Percentiles rank a stretch among this genome's conserved stretches.
Evolutionary conservation across 2,329 filamentous ascomycete species (phyloP).

Genomic region (Penicillium glabrum): DNA sequence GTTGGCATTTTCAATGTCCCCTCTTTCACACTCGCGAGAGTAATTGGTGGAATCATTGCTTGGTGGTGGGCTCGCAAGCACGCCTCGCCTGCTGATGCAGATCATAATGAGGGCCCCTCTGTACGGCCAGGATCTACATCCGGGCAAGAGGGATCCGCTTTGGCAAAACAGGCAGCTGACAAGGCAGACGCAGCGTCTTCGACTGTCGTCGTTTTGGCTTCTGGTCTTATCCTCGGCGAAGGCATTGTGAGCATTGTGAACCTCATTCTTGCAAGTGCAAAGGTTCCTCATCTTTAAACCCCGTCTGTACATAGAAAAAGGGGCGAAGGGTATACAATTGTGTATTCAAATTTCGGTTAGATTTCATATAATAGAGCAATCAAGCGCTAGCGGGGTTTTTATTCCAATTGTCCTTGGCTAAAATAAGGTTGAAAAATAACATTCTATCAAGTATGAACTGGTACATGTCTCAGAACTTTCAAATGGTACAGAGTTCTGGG

Average conservation of each 20-base stretch:
- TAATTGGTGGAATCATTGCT: constrained; percentile 72
- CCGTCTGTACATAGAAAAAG: constrained; percentile 52
- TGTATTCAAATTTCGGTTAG: neutral
- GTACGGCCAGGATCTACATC: neutral
- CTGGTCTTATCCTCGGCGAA: constrained; percentile 87
- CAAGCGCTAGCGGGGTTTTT: neutral
- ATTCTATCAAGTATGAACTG: constrained; percentile 10
- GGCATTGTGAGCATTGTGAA: constrained; percentile 92
- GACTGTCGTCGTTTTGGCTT: constrained; percentile 83
- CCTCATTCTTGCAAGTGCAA: constrained; percentile 72
- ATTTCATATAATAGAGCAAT: constrained; percentile 1
- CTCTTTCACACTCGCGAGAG: constrained; percentile 87
- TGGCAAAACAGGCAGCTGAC: constrained; percentile 44
- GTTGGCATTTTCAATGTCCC: constrained; percentile 98
- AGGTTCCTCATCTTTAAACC: constrained; percentile 66
- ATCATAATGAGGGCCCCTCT: neutral
- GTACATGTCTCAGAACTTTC: neutral
- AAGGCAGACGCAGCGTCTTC: constrained; percentile 47
- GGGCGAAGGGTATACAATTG: neutral
- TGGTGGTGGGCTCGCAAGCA: constrained; percentile 71
- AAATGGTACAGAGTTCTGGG: constrained; percentile 13
- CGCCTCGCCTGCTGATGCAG: neutral
- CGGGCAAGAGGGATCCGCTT: neutral
- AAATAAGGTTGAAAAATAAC: neutral
- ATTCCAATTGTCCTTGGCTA: neutral